Conservation (phyloP, 2,329 filamentous ascomycete species). For the Aspergillus pseudoviridinutans region DNA sequence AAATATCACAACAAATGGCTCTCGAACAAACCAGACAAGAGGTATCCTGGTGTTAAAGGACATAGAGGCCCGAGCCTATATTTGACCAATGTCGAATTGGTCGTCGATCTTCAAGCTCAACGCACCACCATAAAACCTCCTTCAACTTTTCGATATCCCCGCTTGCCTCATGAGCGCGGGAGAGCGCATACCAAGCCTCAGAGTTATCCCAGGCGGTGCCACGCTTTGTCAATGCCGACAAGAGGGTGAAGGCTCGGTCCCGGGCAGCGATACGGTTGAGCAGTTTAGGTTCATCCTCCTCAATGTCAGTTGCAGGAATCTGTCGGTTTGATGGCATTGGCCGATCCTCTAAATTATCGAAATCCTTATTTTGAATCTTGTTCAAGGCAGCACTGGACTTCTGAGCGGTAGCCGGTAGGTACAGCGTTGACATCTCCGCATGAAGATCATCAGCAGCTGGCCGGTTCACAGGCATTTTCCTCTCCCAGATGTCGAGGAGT, state of each 20-base stretch:
- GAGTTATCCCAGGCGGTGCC: slow-evolving; percentile 85
- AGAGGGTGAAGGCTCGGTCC: slow-evolving; percentile 79
- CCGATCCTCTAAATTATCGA: neutral
- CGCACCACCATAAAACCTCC: slow-evolving; percentile 94
- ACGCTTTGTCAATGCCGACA: slow-evolving; percentile 78
- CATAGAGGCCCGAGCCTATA: slow-evolving; percentile 64
- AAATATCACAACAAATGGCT: slow-evolving; percentile 9
- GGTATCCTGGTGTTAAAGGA: slow-evolving; percentile 43
- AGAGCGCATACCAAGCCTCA: slow-evolving; percentile 89
- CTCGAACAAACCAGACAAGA: neutral
- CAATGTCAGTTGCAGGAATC: neutral
- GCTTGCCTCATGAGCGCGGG: slow-evolving; percentile 81
- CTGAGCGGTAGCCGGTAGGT: slow-evolving; percentile 17
- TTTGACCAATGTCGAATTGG: slow-evolving; percentile 76
- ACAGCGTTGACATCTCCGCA: slow-evolving; percentile 22
- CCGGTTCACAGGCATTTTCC: slow-evolving; percentile 38
- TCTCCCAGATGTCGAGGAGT: slow-evolving; percentile 76
- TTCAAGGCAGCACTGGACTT: slow-evolving; percentile 10
- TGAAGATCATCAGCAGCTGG: slow-evolving; percentile 25
- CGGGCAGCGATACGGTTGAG: slow-evolving; percentile 82
- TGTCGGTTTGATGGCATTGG: neutral
- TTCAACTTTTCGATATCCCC: slow-evolving; percentile 83
- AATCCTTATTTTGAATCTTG: neutral
- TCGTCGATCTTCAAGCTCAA: slow-evolving; percentile 83
- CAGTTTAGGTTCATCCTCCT: slow-evolving; percentile 58